These are phyloP conservation scores for Eucalyptus pauciflora DNA, from an alignment of 345 rosid species.

Conservation along the genomic window DNA sequence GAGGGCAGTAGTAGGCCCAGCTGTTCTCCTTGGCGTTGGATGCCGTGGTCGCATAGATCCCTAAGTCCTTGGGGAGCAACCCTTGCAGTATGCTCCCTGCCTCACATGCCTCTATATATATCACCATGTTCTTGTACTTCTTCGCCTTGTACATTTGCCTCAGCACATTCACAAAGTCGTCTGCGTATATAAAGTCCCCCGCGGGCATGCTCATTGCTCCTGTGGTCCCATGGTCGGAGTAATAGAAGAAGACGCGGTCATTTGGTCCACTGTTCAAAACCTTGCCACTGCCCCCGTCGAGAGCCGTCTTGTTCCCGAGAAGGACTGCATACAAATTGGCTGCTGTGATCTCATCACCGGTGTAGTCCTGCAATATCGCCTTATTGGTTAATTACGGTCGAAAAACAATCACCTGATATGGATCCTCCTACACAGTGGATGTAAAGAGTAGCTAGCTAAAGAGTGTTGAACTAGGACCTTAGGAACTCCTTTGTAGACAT, in stretches of 20 bases:
- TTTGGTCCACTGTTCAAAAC: constrained; percentile 43
- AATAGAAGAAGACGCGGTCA: constrained; percentile 38
- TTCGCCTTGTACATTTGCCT: constrained; percentile 23
- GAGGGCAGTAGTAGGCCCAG: constrained; percentile 31
- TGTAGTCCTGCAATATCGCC: constrained; percentile 30
- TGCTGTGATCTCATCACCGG: constrained; percentile 10
- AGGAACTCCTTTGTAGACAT: constrained; percentile 59
- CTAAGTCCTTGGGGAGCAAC: constrained; percentile 16
- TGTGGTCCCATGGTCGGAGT: constrained; percentile 49
- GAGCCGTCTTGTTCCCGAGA: constrained; percentile 37
- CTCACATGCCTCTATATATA: constrained; percentile 63
- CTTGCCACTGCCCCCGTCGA: constrained; percentile 51
- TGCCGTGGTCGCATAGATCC: constrained; percentile 43
- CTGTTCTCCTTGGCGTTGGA: constrained; percentile 28
- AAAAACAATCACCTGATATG: not conserved
- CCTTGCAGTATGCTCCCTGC: constrained; percentile 59
- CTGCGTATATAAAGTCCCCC: constrained; percentile 10
- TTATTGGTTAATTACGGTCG: not conserved
- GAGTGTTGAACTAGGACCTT: constrained; percentile 18
- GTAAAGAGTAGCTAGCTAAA: not conserved
- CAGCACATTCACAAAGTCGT: constrained; percentile 30
- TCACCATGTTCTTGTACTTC: constrained; percentile 39
- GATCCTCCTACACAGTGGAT: not conserved
- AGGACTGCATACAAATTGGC: constrained; percentile 33
- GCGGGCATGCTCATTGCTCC: constrained; percentile 26